phyloP scores from a whole-genome alignment of 345 rosid genomes.

The Eucalyptus pauciflora region DNA sequence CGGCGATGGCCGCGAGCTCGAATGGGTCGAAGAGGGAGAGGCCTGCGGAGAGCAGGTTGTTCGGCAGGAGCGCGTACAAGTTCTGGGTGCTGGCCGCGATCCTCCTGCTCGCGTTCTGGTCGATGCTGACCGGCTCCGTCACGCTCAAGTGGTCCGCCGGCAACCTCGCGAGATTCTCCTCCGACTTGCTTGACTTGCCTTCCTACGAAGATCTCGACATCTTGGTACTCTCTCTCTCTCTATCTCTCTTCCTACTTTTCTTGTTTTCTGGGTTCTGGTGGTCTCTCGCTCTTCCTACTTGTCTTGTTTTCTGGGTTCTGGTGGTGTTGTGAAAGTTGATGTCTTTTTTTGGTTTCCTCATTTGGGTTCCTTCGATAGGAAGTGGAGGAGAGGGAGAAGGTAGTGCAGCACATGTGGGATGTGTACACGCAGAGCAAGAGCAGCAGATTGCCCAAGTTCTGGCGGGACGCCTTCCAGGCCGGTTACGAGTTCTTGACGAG shows the following conservation, averaged over 20 bases:
- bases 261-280: no score
- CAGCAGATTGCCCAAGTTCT: slow-evolving; percentile 45
- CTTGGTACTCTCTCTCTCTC: slow-evolving; percentile 21
- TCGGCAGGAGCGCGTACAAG: slow-evolving; percentile 32
- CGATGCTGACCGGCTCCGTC: slow-evolving; percentile 77
- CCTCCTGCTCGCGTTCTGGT: slow-evolving; percentile 65
- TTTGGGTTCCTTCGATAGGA: slow-evolving; percentile 16
- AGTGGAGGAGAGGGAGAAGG: slow-evolving; percentile 72
- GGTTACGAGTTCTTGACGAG: slow-evolving; percentile 59
- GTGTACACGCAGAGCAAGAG: slow-evolving; percentile 51
- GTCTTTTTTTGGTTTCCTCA: not conserved
- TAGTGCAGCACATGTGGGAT: slow-evolving; percentile 77
- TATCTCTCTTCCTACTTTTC: not conserved
- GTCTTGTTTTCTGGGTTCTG: not conserved
- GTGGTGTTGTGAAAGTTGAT: not conserved
- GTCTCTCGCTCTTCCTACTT: not conserved
- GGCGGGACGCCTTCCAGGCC: slow-evolving; percentile 75
- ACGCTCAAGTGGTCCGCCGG: slow-evolving; percentile 62
- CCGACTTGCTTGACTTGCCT: slow-evolving; percentile 10
- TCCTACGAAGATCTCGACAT: slow-evolving; percentile 55
- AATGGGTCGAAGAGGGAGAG: slow-evolving; percentile 1
- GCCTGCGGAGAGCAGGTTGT: not conserved
- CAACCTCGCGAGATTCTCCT: slow-evolving; percentile 21
- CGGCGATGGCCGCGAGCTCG: not conserved
- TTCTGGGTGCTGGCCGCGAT: slow-evolving; percentile 61